These are phyloP conservation scores for Persicaria maculosa DNA, from an alignment of 148 eudicot genomes.

Conservation along the genomic window DNA sequence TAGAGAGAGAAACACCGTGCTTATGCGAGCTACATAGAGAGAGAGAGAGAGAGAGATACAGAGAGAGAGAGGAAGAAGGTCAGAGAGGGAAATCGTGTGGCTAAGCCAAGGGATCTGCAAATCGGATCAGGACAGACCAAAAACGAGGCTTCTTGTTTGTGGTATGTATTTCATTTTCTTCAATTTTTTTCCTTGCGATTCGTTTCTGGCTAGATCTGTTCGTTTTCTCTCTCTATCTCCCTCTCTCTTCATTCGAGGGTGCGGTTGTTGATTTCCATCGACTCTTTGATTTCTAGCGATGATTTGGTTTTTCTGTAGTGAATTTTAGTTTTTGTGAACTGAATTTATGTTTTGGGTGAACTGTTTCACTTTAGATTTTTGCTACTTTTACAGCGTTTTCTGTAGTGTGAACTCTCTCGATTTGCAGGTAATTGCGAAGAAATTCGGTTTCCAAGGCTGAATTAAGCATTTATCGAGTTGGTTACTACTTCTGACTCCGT, in stretches of 20 bases:
- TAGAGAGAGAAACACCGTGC: slow-evolving; percentile 5
- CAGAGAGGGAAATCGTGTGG: not conserved
- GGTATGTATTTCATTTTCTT: not conserved
- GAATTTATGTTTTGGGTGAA: not conserved
- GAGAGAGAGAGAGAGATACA: not conserved
- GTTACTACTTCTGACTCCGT: slow-evolving; percentile 5
- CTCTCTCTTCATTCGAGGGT: not conserved
- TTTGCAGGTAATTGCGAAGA: not conserved
- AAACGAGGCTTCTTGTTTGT: not conserved
- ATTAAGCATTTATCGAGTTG: not conserved
- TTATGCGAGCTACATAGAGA: not conserved
- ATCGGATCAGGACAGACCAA: not conserved
- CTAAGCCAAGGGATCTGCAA: not conserved
- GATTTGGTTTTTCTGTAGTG: not conserved
- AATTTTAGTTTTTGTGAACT: not conserved
- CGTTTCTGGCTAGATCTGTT: slow-evolving; percentile 1
- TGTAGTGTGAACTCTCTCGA: not conserved
- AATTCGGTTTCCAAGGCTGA: slow-evolving; percentile 3
- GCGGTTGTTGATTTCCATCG: not conserved
- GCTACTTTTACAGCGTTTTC: not conserved
- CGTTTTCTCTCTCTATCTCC: not conserved
- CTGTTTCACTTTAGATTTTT: not conserved
- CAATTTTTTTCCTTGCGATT: not conserved
- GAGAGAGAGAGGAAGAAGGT: not conserved
- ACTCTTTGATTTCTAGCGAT: not conserved